phyloP scores from a whole-genome alignment of 169 alveolate species.

The Amoebophrya sp. region DNA sequence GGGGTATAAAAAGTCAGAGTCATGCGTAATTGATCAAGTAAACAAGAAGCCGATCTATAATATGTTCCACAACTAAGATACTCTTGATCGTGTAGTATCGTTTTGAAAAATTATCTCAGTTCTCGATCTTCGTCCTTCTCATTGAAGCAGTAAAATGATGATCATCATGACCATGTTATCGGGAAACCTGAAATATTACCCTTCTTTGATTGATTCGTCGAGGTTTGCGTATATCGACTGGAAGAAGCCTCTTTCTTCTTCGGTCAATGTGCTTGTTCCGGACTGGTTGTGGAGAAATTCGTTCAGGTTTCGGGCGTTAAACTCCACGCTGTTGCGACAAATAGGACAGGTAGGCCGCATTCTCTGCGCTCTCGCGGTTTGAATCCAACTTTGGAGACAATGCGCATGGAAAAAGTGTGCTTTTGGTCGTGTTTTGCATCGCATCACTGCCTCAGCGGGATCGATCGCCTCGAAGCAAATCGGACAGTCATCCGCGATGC shows the following conservation, averaged over 20 bases:
- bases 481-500: neutral
- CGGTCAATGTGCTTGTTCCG: neutral
- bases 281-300: neutral
- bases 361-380: neutral
- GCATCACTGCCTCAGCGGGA: constrained; percentile 5
- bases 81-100: too few species aligned
- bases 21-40: too few species aligned
- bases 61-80: too few species aligned
- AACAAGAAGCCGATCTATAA: too few species aligned
- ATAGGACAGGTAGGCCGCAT: neutral
- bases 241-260: neutral
- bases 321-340: neutral
- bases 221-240: neutral
- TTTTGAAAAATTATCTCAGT: too few species aligned
- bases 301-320: neutral
- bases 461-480: neutral
- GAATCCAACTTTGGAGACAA: neutral
- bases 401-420: neutral
- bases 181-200: too few species aligned
- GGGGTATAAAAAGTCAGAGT: too few species aligned
- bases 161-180: too few species aligned
- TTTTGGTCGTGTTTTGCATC: neutral
- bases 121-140: too few species aligned
- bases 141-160: too few species aligned
- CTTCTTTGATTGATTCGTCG: neutral